A percentile compares a stretch with the other conserved stretches of the same genome.
Conservation (phyloP, 225 moss, liverwort and hornwort genomes). For the Anthoceros angustus region DNA sequence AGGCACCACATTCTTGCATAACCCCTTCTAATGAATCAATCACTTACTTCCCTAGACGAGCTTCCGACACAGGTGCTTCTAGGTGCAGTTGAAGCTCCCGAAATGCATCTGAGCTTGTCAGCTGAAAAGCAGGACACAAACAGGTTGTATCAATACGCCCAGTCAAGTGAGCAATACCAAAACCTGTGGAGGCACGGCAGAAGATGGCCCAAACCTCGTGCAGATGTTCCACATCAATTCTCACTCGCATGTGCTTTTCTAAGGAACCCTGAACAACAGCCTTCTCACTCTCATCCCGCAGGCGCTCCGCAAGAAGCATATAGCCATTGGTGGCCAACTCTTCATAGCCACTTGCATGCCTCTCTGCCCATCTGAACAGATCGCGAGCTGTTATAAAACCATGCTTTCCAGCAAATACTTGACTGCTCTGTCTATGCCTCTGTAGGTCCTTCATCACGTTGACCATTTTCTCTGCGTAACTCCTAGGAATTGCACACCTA, state of each 20-base stretch:
- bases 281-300: constrained; percentile 70
- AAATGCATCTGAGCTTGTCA: constrained; percentile 36
- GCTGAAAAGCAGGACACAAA: background rate
- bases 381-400: constrained; percentile 97
- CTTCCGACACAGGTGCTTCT: constrained; percentile 25
- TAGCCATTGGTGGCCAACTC: constrained; percentile 92
- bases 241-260: constrained; percentile 89
- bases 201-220: constrained; percentile 22
- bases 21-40: too few relatives aligned
- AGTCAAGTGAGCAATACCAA: background rate
- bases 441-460: constrained; percentile 99
- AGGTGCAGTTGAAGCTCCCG: constrained; percentile 34
- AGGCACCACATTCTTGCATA: too few relatives aligned
- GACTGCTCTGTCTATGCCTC: constrained; percentile 84
- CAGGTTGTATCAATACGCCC: background rate
- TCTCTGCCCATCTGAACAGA: constrained; percentile 94
- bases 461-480: constrained; percentile 92
- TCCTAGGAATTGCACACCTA: constrained; percentile 81
- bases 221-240: constrained; percentile 44
- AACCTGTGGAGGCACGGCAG: too few relatives aligned
- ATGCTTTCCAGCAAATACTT: constrained; percentile 95
- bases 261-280: constrained; percentile 59
- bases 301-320: constrained; percentile 72
- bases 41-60: constrained; percentile 44
- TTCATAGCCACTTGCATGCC: constrained; percentile 82